Evolutionary conservation across 345 rosid genomes (phyloP).

Genomic region (Geranium brycei): DNA sequence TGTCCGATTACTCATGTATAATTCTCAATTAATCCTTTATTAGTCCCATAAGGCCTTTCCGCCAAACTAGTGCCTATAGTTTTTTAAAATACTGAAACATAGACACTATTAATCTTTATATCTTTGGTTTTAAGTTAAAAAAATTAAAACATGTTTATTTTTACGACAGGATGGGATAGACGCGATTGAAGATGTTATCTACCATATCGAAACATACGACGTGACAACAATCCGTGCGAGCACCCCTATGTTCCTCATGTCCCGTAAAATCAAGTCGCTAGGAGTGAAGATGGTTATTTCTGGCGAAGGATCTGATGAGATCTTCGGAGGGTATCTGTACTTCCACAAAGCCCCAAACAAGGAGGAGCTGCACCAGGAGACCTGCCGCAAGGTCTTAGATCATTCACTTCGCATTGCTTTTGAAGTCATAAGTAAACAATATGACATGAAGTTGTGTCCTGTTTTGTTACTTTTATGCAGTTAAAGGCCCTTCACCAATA

Average conservation of each 20-base stretch:
- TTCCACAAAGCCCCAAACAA: conserved; percentile 95
- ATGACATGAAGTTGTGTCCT: background rate
- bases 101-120: background rate
- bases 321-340: conserved; percentile 88
- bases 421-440: background rate
- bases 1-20: too few relatives aligned
- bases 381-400: conserved; percentile 63
- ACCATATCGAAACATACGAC: conserved; percentile 82
- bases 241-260: conserved; percentile 87
- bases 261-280: conserved; percentile 79
- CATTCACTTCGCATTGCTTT: background rate
- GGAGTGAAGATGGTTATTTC: conserved; percentile 98
- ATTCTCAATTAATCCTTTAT: too few relatives aligned
- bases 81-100: too few relatives aligned
- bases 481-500: conserved; percentile 86
- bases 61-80: too few relatives aligned
- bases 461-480: conserved; percentile 21
- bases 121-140: background rate
- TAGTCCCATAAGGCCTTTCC: too few relatives aligned
- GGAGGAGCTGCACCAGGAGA: conserved; percentile 73
- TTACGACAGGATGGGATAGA: conserved; percentile 64
- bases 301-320: conserved; percentile 92
- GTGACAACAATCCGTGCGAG: conserved; percentile 86
- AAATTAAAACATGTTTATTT: background rate
- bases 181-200: conserved; percentile 89